Base-by-base conservation (phyloP, 129 eudicot species). In the Artemisia tridentata region DNA sequence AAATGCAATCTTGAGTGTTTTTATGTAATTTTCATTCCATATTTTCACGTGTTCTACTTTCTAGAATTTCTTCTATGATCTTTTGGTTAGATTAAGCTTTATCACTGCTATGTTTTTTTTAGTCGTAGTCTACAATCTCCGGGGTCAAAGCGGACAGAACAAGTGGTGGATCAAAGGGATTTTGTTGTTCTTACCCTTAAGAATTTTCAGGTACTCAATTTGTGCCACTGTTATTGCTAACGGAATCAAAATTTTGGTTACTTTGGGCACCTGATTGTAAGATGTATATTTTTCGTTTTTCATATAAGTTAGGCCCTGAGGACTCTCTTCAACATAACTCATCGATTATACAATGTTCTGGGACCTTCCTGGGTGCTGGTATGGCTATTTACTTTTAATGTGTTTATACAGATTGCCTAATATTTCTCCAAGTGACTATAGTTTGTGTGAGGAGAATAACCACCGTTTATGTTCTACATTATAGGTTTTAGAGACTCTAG, bases 301-400 rank as follows among this genome's bases (percentile, higher is more conserved):
- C 51, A 31, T 74, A 61, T 73, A 76, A 73, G 65, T 75, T 79
- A 95, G 99, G 99, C 99, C 62, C 82, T 95, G 74, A 88, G 99
- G 83, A 95, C 99, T 76, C 99, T 95, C 76, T 95, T 95, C 87
- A 95, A 95, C 78, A 84, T 95, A 64, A 87, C 99, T 75, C 97
- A 95, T 81, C 86, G 99, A 57, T 75, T 95, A 53, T 91, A 95
- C 78, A 95, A 95, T 80, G 87, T 95, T 68, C 73, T 95, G 83
- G 99, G 99, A 43, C 87, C 97, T 63, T 95, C 99, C 3, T 95
- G 99, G 99, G 96, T 90, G 78, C 73, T 95, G 97, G 99, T 95
- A 84, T 68, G 92, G 25, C 15, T 55, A 52, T 54, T n/a, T 49
- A 64, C 45, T 21, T 64, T 52, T 69, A 20, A 67, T 50, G 46